phyloP scores from a whole-genome alignment of 805 yeast species.

The Candida maltosa region DNA sequence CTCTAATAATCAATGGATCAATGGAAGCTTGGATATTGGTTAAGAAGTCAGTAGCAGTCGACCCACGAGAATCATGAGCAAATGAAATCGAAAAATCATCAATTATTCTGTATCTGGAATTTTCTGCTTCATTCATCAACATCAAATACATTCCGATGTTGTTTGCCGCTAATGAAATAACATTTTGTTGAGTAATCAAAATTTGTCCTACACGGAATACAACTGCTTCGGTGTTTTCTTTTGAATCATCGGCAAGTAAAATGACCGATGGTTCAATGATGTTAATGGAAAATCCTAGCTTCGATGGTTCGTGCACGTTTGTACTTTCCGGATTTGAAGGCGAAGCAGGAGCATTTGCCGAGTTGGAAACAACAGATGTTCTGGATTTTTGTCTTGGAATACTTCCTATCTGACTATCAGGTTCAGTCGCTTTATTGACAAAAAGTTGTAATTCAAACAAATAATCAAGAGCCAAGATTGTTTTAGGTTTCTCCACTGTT shows the following conservation, averaged over 20 bases:
- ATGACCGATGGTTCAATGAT: slow-evolving; percentile 75
- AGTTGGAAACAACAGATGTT: slow-evolving; percentile 3
- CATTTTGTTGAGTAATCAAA: slow-evolving; percentile 63
- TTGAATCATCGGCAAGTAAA: slow-evolving; percentile 75
- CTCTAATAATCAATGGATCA: slow-evolving; percentile 76
- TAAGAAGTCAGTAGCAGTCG: slow-evolving; percentile 53
- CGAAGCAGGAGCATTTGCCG: slow-evolving; percentile 1
- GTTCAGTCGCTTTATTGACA: slow-evolving; percentile 46
- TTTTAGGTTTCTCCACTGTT: slow-evolving; percentile 75
- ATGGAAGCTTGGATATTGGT: slow-evolving; percentile 67
- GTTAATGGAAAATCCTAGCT: slow-evolving; percentile 58
- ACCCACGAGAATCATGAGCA: slow-evolving; percentile 67
- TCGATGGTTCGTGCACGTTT: slow-evolving; percentile 7
- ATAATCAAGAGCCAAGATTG: slow-evolving; percentile 83
- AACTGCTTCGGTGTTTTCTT: slow-evolving; percentile 73
- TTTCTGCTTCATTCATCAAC: slow-evolving; percentile 65
- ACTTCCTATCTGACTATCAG: slow-evolving; percentile 10
- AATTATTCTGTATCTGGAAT: slow-evolving; percentile 63
- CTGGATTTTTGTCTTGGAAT: slow-evolving; percentile 2
- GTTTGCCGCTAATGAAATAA: slow-evolving; percentile 62
- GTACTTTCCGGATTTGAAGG: background rate
- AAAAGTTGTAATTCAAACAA: slow-evolving; percentile 71
- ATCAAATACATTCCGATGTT: slow-evolving; percentile 86
- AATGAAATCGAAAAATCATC: slow-evolving; percentile 86
- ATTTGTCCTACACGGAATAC: slow-evolving; percentile 86